Percentiles rank a stretch among this genome's conserved stretches.
phyloP scores from a whole-genome alignment of 305 asterid genomes.

The Fraxinus xanthoxyloides region DNA sequence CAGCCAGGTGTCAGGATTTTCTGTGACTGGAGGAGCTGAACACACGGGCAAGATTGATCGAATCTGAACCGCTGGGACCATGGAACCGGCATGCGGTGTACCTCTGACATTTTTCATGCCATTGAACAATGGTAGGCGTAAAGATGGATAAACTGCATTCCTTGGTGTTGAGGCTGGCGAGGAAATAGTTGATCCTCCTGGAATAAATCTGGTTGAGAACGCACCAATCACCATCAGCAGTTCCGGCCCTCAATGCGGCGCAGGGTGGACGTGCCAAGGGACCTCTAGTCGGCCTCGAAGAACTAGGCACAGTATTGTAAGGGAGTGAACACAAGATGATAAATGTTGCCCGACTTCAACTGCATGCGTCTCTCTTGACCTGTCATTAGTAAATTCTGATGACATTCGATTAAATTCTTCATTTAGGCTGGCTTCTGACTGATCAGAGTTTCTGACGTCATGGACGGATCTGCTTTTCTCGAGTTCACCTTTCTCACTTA shows the following conservation, averaged over 20 bases:
- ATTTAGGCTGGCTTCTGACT: not conserved
- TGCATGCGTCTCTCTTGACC: not conserved
- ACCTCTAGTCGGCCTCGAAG: not conserved
- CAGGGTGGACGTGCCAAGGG: not conserved
- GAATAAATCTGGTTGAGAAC: not conserved
- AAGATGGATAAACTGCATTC: not conserved
- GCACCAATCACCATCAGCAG: not conserved
- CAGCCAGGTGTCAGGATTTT: not conserved
- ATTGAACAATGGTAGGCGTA: not conserved
- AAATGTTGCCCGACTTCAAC: not conserved
- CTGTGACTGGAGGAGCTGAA: slow-evolving; percentile 38
- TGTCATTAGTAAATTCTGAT: not conserved
- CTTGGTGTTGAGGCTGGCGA: slow-evolving; percentile 6
- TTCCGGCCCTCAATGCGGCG: not conserved
- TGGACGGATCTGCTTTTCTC: not conserved
- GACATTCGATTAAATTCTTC: not conserved
- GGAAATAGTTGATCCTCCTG: not conserved
- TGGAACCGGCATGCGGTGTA: slow-evolving; percentile 6
- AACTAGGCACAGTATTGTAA: not conserved
- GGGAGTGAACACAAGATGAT: not conserved
- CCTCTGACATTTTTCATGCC: not conserved
- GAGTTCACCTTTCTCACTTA: not conserved
- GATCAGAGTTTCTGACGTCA: not conserved
- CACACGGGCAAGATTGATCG: slow-evolving; percentile 57
- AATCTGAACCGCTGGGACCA: slow-evolving; percentile 59